Percentiles rank a stretch among this genome's conserved stretches.
Evolutionary conservation across 2,329 filamentous ascomycete species (phyloP).

Genomic region (Fusarium dlaminii): DNA sequence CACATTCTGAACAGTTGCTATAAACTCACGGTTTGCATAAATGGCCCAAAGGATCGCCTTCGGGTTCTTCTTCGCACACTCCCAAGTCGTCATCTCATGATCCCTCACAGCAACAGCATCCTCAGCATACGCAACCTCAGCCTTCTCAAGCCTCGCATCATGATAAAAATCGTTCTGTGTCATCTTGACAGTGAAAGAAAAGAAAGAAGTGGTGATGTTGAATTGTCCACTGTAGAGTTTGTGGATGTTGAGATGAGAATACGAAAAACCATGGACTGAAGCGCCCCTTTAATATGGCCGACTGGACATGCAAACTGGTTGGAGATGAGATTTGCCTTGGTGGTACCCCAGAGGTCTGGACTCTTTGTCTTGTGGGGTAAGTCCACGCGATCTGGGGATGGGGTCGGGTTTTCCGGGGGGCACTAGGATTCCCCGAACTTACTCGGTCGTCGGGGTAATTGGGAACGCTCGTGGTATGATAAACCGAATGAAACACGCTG

Average conservation of each 20-base stretch:
- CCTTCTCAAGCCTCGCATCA: background rate
- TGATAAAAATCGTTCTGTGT: background rate
- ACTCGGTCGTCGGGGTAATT: background rate
- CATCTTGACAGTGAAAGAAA: background rate
- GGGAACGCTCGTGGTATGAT: background rate
- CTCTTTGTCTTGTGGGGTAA: background rate
- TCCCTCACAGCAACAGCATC: background rate
- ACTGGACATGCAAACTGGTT: background rate
- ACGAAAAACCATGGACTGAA: background rate
- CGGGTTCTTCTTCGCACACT: conserved; percentile 5
- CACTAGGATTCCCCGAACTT: background rate
- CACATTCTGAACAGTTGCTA: accelerated
- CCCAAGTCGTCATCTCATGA: background rate
- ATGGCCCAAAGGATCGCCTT: background rate
- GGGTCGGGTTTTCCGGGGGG: background rate
- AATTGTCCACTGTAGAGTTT: background rate
- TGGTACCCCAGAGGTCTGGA: background rate
- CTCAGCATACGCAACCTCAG: background rate
- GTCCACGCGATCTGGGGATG: background rate
- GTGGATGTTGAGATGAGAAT: background rate
- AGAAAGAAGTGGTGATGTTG: background rate
- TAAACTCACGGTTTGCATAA: background rate
- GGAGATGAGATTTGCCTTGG: background rate
- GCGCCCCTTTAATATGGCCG: background rate
- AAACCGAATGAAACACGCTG: background rate